Base-by-base conservation (phyloP, 148 eudicot genomes). In the Hydrangea macrophylla region DNA sequence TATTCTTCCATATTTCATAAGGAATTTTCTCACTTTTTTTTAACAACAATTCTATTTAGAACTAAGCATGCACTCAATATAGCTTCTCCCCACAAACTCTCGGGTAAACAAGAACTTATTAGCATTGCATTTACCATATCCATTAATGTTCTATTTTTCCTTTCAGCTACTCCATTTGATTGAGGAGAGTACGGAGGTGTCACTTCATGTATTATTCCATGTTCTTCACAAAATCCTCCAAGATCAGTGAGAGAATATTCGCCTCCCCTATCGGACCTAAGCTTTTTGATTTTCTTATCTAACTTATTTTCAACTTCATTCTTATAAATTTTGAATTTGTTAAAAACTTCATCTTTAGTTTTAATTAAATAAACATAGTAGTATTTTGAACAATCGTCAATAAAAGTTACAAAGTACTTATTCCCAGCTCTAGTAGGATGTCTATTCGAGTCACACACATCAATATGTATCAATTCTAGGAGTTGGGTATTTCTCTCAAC, bases 351-450 rank as follows among this genome's bases (percentile, higher is more conserved):
- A 35, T 35, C 39, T 35, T 3, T 35, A 35, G 5, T 8, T 8
- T 35, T 9, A 7, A 54, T 54, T 7, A 54, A 23, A n/a, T 1
- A 54, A 9, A 54, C 20, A n/a, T 56, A 56, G 31, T 28, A 20
- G 24, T 20, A 56, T 15, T 56, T 56, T 0, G 60, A 56, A 15
- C 6, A 22, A 56, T 56, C 60, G 13, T 56, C 60, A 0, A 9
- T 9, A 56, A 56, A 56, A 5, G 60, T 23, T 22, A 56, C 27
- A 56, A 56, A 56, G 24, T 56, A 56, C 13, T 56, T 56, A 56
- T 56, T 56, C 9, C n/a, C n/a, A 20, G 60, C 6, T 56, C 60
- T 56, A 56, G 60, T 56, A 22, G 60, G 60, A 23, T 15, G 60
- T 25, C 31, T 56, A 56, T 56, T 56, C 9, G 60, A 56, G 13